Evolutionary conservation across 2,329 filamentous ascomycete genomes (phyloP).

Genomic region (Cladophialophora exuberans): DNA sequence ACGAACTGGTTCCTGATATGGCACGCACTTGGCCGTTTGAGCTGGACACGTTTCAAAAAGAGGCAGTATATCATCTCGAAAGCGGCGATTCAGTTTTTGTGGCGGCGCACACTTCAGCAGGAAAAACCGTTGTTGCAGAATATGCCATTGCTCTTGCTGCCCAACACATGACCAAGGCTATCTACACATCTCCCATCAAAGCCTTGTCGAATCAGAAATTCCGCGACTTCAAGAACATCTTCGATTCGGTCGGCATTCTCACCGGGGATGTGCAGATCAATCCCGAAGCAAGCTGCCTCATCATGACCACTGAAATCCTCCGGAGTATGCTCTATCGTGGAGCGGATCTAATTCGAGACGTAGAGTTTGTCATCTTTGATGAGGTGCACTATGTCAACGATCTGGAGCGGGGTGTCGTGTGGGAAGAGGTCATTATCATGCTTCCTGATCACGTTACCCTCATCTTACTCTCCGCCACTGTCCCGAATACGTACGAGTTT

Average conservation of each 20-base stretch:
- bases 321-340: slow-evolving; percentile 98
- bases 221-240: slow-evolving; percentile 84
- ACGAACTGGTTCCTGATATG: slow-evolving; percentile 93
- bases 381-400: slow-evolving; percentile 99
- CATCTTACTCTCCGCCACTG: slow-evolving; percentile 92
- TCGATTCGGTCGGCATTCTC: slow-evolving; percentile 91
- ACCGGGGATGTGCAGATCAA: slow-evolving; percentile 98
- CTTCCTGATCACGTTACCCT: slow-evolving; percentile 94
- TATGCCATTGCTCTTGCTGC: slow-evolving; percentile 95
- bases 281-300: slow-evolving; percentile 94
- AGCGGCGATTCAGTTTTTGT: slow-evolving; percentile 97
- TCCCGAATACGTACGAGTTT: slow-evolving; percentile 96
- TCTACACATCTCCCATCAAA: slow-evolving; percentile 98
- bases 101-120: slow-evolving; percentile 94
- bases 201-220: slow-evolving; percentile 99
- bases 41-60: slow-evolving; percentile 96
- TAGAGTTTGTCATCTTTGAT: slow-evolving; percentile 98
- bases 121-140: slow-evolving; percentile 97
- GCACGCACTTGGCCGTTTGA: slow-evolving; percentile 96
- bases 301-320: slow-evolving; percentile 99
- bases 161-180: slow-evolving; percentile 99
- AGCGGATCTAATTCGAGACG: slow-evolving; percentile 92
- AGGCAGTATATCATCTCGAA: slow-evolving; percentile 96
- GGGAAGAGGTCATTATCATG: slow-evolving; percentile 99
- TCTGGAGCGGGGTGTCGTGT: slow-evolving; percentile 91